phyloP scores from a whole-genome alignment of 2,329 filamentous ascomycete genomes.

The Cladosporium cucumerinum region DNA sequence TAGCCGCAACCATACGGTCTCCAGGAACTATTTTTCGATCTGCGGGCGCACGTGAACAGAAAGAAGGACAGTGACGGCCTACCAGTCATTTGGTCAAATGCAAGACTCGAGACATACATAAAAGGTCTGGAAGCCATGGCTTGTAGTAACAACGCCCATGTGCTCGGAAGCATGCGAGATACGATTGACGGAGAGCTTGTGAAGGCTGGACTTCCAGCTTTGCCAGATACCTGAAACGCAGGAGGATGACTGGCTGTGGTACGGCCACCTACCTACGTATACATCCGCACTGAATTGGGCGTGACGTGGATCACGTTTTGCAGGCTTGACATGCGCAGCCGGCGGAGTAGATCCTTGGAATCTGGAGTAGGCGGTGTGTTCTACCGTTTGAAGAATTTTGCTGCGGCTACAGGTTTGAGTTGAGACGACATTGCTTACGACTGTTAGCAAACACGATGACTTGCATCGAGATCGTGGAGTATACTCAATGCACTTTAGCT shows the following conservation, averaged over 20 bases:
- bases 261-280: too few relatives aligned
- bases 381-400: not conserved
- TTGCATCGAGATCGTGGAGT: too few relatives aligned
- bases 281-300: not conserved
- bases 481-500: too few relatives aligned
- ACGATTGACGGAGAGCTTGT: not conserved
- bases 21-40: not conserved
- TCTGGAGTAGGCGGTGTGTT: too few relatives aligned
- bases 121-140: not conserved
- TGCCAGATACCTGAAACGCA: not conserved
- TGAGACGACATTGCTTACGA: too few relatives aligned
- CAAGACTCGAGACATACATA: not conserved
- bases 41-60: not conserved
- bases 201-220: not conserved
- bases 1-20: not conserved
- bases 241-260: too few relatives aligned
- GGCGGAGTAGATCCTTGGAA: too few relatives aligned
- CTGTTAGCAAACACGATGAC: too few relatives aligned
- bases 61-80: not conserved
- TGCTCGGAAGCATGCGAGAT: not conserved
- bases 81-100: not conserved
- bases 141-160: not conserved
- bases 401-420: not conserved
- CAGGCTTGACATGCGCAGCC: too few relatives aligned
- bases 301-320: not conserved